These are phyloP conservation scores for Suillus hirtellus DNA, from an alignment of 768 basidiomycete genomes.

Conservation along the genomic window DNA sequence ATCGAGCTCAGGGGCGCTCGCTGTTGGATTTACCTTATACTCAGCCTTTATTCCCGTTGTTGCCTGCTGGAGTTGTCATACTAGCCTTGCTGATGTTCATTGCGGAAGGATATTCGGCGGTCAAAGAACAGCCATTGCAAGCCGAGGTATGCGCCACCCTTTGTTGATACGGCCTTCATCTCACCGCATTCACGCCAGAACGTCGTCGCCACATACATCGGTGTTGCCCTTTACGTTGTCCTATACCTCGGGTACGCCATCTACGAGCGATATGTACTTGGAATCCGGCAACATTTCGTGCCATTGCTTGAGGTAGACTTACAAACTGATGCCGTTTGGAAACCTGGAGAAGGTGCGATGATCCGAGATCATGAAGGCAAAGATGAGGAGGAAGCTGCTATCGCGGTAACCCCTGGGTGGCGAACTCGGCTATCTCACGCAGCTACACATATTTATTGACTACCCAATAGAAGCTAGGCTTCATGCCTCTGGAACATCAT, in stretches of 20 bases:
- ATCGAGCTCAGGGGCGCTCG: conserved; percentile 49
- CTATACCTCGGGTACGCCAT: conserved; percentile 46
- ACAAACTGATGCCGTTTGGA: conserved; percentile 56
- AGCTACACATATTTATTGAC: conserved; percentile 69
- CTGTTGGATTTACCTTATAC: conserved; percentile 58
- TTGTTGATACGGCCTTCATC: not conserved
- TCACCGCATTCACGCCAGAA: conserved; percentile 35
- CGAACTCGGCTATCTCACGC: conserved; percentile 19
- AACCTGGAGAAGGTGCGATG: conserved; percentile 40
- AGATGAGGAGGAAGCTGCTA: conserved; percentile 9
- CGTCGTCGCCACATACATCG: conserved; percentile 56
- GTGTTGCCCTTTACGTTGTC: conserved; percentile 45
- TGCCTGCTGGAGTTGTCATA: conserved; percentile 51
- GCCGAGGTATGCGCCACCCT: conserved; percentile 34
- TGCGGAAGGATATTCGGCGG: conserved; percentile 54
- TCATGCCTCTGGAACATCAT: not conserved
- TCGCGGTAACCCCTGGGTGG: conserved; percentile 12
- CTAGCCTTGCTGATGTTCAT: conserved; percentile 54
- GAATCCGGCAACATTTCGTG: conserved; percentile 38
- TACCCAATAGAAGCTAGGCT: not conserved
- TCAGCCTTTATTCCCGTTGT: conserved; percentile 54
- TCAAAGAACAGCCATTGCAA: conserved; percentile 44
- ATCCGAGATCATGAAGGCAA: conserved; percentile 29
- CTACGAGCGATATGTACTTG: conserved; percentile 38
- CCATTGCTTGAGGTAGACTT: conserved; percentile 47